Conservation (phyloP, 2,329 filamentous ascomycete genomes). For the Amphichorda felina region DNA sequence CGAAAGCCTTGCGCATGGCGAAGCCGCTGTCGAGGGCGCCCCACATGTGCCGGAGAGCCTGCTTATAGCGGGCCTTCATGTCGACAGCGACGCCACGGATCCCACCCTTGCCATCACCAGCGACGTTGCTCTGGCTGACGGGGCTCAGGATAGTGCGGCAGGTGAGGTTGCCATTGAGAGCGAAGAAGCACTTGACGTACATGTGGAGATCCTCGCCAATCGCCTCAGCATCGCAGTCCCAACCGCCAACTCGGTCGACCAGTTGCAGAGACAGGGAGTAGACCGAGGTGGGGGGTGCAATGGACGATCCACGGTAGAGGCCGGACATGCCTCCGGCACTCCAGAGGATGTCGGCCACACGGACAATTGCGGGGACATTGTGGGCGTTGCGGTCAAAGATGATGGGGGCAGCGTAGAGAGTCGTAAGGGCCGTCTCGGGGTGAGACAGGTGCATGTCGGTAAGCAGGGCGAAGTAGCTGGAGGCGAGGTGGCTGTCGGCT, state of each 20-base stretch:
- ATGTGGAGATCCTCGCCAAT: slow-evolving; percentile 70
- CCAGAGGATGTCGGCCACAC: slow-evolving; percentile 63
- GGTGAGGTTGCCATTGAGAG: slow-evolving; percentile 56
- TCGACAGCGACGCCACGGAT: slow-evolving; percentile 42
- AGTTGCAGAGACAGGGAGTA: slow-evolving; percentile 58
- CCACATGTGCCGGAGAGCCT: slow-evolving; percentile 68
- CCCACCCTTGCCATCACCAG: slow-evolving; percentile 43
- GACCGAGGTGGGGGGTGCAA: slow-evolving; percentile 61
- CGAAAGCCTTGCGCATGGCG: slow-evolving; percentile 44
- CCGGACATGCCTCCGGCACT: slow-evolving; percentile 59
- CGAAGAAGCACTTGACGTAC: slow-evolving; percentile 70
- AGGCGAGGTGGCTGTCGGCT: slow-evolving; percentile 61
- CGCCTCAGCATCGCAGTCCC: slow-evolving; percentile 58
- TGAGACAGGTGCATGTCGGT: slow-evolving; percentile 49
- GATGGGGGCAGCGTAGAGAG: slow-evolving; percentile 58
- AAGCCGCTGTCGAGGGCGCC: slow-evolving; percentile 59
- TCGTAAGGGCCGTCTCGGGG: slow-evolving; percentile 47
- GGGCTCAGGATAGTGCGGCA: slow-evolving; percentile 53
- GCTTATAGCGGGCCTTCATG: slow-evolving; percentile 55
- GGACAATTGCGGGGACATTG: slow-evolving; percentile 53
- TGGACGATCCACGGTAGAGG: slow-evolving; percentile 48
- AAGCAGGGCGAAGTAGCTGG: slow-evolving; percentile 55
- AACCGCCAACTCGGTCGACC: slow-evolving; percentile 57
- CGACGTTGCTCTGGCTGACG: slow-evolving; percentile 63
- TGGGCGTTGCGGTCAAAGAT: slow-evolving; percentile 67